Evolutionary conservation across 257 asterid genomes (phyloP), one percentile per base, ranked within the genome.

Genomic region (Capsicum baccatum): DNA sequence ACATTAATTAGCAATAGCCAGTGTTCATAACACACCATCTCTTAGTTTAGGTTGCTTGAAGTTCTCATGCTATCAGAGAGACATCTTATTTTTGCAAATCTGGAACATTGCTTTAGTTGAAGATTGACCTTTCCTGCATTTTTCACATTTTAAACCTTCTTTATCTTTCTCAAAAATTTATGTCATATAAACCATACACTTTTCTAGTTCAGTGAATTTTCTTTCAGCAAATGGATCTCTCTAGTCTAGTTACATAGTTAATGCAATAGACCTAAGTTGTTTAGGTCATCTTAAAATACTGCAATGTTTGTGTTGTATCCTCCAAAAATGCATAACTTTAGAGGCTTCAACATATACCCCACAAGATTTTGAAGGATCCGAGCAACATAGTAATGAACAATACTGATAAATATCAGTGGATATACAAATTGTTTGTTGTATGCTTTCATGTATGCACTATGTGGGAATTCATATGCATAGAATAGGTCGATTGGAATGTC

Each of bases 381-480:
- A 68, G 21, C 47, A 37, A 68, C 52, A 15, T 37, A 13, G 71
- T 11, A 39, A 69, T 39, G 33, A 50, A 42, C 33, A 3, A 42
- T 69, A 54, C 15, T 50, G 60, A 48, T 50, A 50, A 55, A 19
- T 48, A 74, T 15, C 21, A 50, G 62, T 74, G 59, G 39, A 37
- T 33, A 12, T 74, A 33, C 44, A 74, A n/a, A 50, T 74, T 50
- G 56, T 9, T 70, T 44, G 44, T 74, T 52, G 62, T 21, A 50
- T 6, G 6, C 17, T 50, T 76, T 76, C 47, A 76, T 26, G 81
- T 47, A 50, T 76, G 21, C 62, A 74, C 42, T 74, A 74, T 50
- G 62, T 50, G 81, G 50, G 6, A 73, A 39, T 1, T 47, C 59
- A 11, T 73, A 48, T 52, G 42, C 57, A 6, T 42, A n/a, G 3